A percentile compares a stretch with the other conserved stretches of the same genome.
These are phyloP conservation scores for Brettanomyces nanus DNA, from an alignment of 805 yeast species.

Conservation along the genomic window DNA sequence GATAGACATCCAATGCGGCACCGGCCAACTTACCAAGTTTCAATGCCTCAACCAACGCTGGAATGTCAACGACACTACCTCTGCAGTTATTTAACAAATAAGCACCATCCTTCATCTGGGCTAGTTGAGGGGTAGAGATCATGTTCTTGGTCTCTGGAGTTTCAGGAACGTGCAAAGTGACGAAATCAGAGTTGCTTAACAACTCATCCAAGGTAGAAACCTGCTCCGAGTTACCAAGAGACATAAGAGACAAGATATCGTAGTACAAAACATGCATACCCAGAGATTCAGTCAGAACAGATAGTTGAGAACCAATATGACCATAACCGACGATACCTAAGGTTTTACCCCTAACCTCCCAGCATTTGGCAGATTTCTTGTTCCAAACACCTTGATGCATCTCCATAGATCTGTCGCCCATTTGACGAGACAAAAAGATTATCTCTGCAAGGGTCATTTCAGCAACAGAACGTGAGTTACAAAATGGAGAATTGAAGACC, in stretches of 20 bases:
- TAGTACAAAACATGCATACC: conserved; percentile 96
- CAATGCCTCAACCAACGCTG: conserved; percentile 87
- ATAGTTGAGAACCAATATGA: conserved; percentile 95
- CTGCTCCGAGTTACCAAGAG: conserved; percentile 94
- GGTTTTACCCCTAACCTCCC: conserved; percentile 99
- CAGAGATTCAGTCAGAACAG: conserved; percentile 94
- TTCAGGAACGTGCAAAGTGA: conserved; percentile 91
- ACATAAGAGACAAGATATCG: conserved; percentile 89
- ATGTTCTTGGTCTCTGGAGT: conserved; percentile 86
- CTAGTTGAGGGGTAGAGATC: conserved; percentile 83
- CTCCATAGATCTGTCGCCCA: conserved; percentile 94
- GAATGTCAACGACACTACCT: conserved; percentile 96
- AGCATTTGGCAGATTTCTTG: conserved; percentile 88
- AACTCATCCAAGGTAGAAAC: conserved; percentile 79
- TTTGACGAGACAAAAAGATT: conserved; percentile 88
- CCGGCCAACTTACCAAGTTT: conserved; percentile 93
- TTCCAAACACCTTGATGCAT: conserved; percentile 97
- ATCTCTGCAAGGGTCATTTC: conserved; percentile 95
- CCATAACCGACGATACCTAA: conserved; percentile 97
- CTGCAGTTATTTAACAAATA: conserved; percentile 93
- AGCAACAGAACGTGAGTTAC: conserved; percentile 97
- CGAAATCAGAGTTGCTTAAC: conserved; percentile 74
- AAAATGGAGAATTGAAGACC: conserved; percentile 88
- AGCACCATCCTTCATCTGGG: conserved; percentile 94
- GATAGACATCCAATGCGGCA: conserved; percentile 94